These are phyloP conservation scores for Scedosporium aurantiacum DNA, from an alignment of 2,329 filamentous ascomycete genomes.

Conservation along the genomic window DNA sequence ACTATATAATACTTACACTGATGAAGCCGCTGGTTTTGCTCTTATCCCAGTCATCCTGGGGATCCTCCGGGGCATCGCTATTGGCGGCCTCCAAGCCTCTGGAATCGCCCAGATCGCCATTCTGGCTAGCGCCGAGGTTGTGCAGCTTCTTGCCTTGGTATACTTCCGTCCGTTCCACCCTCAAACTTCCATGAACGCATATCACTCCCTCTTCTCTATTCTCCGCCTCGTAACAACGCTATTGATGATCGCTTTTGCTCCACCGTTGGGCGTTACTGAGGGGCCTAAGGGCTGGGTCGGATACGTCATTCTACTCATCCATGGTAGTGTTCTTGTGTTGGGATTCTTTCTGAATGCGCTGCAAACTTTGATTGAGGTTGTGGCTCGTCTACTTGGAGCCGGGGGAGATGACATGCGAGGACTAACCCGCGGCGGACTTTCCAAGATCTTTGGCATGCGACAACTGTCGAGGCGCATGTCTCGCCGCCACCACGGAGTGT, in stretches of 20 bases:
- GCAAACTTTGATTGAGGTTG: constrained; percentile 82
- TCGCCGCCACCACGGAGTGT: constrained; percentile 46
- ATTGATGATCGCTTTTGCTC: constrained; percentile 73
- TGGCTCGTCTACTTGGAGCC: constrained; percentile 70
- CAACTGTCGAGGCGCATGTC: constrained; percentile 67
- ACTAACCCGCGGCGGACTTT: constrained; percentile 68
- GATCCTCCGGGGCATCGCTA: constrained; percentile 75
- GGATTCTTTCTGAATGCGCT: constrained; percentile 89
- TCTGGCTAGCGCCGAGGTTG: constrained; percentile 86
- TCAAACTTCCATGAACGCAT: constrained; percentile 93
- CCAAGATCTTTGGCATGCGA: constrained; percentile 84
- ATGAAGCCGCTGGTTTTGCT: constrained; percentile 83
- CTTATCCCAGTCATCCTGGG: constrained; percentile 77
- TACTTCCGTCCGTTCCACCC: constrained; percentile 84
- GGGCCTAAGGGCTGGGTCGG: constrained; percentile 87
- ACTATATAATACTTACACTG: constrained; percentile 94
- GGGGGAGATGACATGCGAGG: constrained; percentile 63
- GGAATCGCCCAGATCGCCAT: constrained; percentile 89
- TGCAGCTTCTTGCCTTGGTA: constrained; percentile 75
- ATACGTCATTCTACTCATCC: constrained; percentile 78
- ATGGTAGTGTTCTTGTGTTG: constrained; percentile 74
- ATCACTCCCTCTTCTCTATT: constrained; percentile 74
- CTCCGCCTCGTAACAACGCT: constrained; percentile 67
- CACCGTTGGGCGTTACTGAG: constrained; percentile 67
- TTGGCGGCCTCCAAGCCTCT: constrained; percentile 85